Evolutionary conservation across 257 asterid genomes (phyloP).

Genomic region (Fraxinus americana): DNA sequence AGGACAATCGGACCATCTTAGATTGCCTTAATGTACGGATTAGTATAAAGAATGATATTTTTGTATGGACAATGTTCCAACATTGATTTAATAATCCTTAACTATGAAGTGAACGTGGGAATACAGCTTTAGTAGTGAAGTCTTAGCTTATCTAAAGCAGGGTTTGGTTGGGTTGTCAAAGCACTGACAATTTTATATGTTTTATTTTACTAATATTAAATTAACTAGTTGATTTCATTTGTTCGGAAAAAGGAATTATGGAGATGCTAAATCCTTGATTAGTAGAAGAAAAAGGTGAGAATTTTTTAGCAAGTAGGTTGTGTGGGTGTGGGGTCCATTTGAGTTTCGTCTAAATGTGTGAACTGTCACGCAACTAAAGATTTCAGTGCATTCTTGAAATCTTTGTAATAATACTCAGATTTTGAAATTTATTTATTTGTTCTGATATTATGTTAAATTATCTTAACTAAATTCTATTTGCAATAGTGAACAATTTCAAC

Average conservation of each 20-base stretch:
- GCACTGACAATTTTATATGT: constrained; percentile 31
- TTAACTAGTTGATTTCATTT: constrained; percentile 2
- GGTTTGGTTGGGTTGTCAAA: constrained; percentile 34
- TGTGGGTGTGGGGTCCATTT: constrained; percentile 6
- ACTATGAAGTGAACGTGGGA: constrained; percentile 19
- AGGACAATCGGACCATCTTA: constrained; percentile 18
- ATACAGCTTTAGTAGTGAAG: constrained; percentile 23
- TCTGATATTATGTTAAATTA: not conserved
- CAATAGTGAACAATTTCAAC: not conserved
- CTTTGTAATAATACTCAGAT: not conserved
- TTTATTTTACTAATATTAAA: constrained; percentile 6
- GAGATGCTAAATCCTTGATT: not conserved
- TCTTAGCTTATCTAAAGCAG: not conserved
- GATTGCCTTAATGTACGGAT: constrained; percentile 38
- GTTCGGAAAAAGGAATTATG: constrained; percentile 3
- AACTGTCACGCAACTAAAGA: not conserved
- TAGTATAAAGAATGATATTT: constrained; percentile 17
- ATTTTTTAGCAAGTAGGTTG: constrained; percentile 12
- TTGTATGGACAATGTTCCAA: not conserved
- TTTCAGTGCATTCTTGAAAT: not conserved
- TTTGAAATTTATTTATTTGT: not conserved
- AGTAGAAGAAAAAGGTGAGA: constrained; percentile 12
- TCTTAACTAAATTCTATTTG: not conserved
- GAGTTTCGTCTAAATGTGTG: not conserved
- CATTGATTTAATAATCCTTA: constrained; percentile 15